phyloP scores from a whole-genome alignment of 768 basidiomycete species.

The Leccinum arenicola region DNA sequence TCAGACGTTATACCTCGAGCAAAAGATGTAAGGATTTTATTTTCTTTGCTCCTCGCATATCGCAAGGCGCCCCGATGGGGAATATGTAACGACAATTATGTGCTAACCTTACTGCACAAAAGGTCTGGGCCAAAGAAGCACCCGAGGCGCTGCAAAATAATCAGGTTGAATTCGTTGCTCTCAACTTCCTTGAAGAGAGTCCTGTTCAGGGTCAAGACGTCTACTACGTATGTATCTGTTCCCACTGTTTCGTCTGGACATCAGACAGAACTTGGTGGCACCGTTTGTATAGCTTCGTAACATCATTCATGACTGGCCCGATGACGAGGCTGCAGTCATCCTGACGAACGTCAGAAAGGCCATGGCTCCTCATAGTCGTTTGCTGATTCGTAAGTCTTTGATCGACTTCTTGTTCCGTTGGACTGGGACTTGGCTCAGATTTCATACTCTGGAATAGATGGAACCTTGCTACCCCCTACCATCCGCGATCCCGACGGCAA shows the following conservation, averaged over 20 bases:
- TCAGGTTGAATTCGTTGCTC: neutral
- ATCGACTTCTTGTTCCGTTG: neutral
- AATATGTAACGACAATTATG: neutral
- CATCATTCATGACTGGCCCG: slow-evolving; percentile 37
- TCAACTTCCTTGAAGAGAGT: neutral
- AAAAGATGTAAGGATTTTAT: neutral
- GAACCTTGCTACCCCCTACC: slow-evolving; percentile 14
- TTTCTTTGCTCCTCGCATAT: neutral
- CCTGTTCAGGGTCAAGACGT: neutral
- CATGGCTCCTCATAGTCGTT: slow-evolving; percentile 28
- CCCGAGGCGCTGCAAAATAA: slow-evolving; percentile 9
- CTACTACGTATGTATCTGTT: neutral
- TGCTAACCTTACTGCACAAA: neutral
- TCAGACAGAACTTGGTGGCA: neutral
- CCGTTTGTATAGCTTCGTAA: slow-evolving; percentile 17
- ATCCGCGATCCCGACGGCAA: slow-evolving; percentile 3
- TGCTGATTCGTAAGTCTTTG: slow-evolving; percentile 33
- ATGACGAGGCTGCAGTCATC: slow-evolving; percentile 30
- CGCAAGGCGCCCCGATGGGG: neutral
- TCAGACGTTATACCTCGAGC: neutral
- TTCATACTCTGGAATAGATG: slow-evolving; percentile 10
- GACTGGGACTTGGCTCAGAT: neutral
- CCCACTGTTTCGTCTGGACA: neutral
- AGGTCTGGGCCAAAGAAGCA: neutral
- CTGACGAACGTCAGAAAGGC: slow-evolving; percentile 29